Base-by-base conservation (phyloP, 192 early-diverging fungal genomes). In the Coemansia sp. region DNA sequence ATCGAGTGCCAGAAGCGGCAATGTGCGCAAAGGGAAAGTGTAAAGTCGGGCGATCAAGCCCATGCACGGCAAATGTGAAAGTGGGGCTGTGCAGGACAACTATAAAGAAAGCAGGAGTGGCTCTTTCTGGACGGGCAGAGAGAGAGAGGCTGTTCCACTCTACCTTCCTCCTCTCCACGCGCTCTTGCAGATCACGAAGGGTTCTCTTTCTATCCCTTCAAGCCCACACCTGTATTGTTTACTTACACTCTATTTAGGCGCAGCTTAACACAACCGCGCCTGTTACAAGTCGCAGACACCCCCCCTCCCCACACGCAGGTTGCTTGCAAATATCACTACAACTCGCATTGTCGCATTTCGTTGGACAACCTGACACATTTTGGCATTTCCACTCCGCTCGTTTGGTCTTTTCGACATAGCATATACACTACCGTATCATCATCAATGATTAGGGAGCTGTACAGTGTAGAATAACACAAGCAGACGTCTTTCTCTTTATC, bases 401-500 rank as follows among this genome's bases (percentile, higher is more conserved):
- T n/a, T n/a, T n/a, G n/a, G n/a, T 4, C 28, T 30, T 30, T 30
- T 30, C 28, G 28, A 6, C 28, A 30, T 30, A 44, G 38, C 14
- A 1, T 44, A 16, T 44, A 44, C 38, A 14, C 38, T 16, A 44
- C 3, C 38, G 16, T 44, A 44, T 0, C 14, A 44, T 3, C 14
- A 44, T 3, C 38, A 14, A 44, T 14, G 3, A 16, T 0, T 16
- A 14, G 3, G 16, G 16, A 14, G 38, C 38, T 44, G 8, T 16
- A 44, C 5, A 44, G 38, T 16, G 5, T 44, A 44, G 38, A 44
- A 44, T 44, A 44, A 44, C 38, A 44, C 38, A 44, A 38, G 18
- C 56, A 58, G 4, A 58, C 47, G 27, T 25, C 54, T 58, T 26
- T 52, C 27, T 23, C 30, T 65, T 22, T 24, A 47, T 54, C 27